Percentiles rank a stretch among this genome's conserved stretches.
Conservation (phyloP, 2,329 filamentous ascomycete species). For the Pyrenochaeta sp. region DNA sequence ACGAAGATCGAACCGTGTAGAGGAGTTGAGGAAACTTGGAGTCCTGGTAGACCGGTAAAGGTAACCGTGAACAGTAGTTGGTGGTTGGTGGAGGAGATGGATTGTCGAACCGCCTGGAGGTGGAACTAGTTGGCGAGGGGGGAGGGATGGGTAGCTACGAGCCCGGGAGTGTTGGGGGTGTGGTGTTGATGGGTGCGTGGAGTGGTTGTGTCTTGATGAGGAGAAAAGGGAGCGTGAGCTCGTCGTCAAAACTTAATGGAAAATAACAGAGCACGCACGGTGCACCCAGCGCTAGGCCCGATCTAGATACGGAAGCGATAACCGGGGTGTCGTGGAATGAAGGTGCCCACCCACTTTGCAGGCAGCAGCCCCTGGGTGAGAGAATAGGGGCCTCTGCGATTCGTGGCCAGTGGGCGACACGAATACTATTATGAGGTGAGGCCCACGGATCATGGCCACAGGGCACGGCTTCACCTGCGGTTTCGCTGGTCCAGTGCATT, state of each 20-base stretch:
- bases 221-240: constrained; percentile 34
- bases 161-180: constrained; percentile 47
- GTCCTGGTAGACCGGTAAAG: constrained; percentile 51
- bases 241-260: constrained; percentile 25
- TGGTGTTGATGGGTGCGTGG: constrained; percentile 38
- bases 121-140: constrained; percentile 60
- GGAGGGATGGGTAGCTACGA: constrained; percentile 61
- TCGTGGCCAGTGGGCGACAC: not conserved
- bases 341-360: constrained; percentile 25
- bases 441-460: no score
- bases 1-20: constrained; percentile 54
- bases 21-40: constrained; percentile 52
- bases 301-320: constrained; percentile 36
- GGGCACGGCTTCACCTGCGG: no score
- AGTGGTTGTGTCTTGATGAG: constrained; percentile 42
- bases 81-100: constrained; percentile 39
- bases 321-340: constrained; percentile 19
- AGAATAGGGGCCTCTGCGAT: constrained; percentile 16
- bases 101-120: constrained; percentile 57
- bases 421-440: not conserved
- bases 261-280: constrained; percentile 36
- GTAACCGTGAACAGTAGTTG: constrained; percentile 49
- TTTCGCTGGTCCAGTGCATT: no score
- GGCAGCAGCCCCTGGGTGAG: constrained; percentile 20
- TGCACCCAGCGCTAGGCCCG: constrained; percentile 31